Conservation (phyloP, 2,329 filamentous ascomycete species). For the Apiospora aurea region DNA sequence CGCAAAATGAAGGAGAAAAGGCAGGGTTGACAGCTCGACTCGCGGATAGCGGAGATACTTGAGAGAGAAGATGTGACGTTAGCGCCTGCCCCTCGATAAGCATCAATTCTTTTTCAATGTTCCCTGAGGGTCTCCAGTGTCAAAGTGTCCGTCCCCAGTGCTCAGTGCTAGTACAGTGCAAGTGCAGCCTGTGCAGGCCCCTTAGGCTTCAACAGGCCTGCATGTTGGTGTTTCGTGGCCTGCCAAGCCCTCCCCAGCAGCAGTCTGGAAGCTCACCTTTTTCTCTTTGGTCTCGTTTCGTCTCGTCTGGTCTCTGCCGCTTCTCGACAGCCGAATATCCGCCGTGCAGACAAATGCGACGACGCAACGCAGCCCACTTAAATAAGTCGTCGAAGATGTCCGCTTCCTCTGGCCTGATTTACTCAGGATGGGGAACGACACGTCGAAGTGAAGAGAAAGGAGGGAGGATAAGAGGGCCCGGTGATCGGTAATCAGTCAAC, state of each 20-base stretch:
- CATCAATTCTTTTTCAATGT: background rate
- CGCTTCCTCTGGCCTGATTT: background rate
- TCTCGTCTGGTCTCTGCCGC: background rate
- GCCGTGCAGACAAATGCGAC: background rate
- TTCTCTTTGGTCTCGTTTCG: background rate
- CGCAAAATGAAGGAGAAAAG: slow-evolving; percentile 12
- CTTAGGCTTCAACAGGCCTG: slow-evolving; percentile 8
- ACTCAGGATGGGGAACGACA: background rate
- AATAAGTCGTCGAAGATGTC: background rate
- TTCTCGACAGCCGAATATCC: slow-evolving; percentile 6
- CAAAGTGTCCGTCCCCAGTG: background rate
- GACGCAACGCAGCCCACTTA: background rate
- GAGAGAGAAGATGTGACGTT: slow-evolving; percentile 23
- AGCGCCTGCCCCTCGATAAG: slow-evolving; percentile 24
- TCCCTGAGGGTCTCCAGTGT: background rate
- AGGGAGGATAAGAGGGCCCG: slow-evolving; percentile 3
- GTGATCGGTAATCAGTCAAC: slow-evolving; percentile 2
- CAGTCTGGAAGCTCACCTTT: background rate
- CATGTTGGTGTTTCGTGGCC: background rate
- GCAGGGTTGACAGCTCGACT: slow-evolving; percentile 21
- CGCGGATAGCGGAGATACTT: slow-evolving; percentile 22
- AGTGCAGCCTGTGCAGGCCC: background rate
- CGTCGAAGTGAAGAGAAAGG: background rate
- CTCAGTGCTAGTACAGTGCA: background rate
- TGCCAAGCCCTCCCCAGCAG: background rate